Evolutionary conservation across 352 stramenopile species (phyloP).

Genomic region (Globisporangium nodosum): DNA sequence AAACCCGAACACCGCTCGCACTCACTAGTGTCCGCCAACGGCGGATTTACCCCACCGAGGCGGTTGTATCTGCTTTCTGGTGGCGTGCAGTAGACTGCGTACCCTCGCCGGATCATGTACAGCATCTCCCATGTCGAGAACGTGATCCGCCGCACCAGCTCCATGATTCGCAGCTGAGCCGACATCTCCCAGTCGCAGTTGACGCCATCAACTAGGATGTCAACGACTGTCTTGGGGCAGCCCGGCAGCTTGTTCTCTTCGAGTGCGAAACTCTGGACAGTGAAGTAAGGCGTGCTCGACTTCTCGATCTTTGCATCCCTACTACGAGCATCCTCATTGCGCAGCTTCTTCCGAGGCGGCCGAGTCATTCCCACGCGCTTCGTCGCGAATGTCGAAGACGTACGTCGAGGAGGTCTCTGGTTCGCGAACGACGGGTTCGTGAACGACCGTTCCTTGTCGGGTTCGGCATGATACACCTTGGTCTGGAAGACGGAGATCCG

Average conservation of each 20-base stretch:
- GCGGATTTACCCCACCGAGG: constrained; percentile 44
- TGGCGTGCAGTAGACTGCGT: constrained; percentile 43
- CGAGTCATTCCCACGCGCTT: background rate
- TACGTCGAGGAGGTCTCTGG: constrained; percentile 12
- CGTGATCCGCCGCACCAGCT: constrained; percentile 60
- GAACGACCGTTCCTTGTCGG: constrained; percentile 8
- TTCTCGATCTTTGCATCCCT: background rate
- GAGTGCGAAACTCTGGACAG: constrained; percentile 46
- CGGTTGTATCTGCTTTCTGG: constrained; percentile 59
- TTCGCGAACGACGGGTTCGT: constrained; percentile 11
- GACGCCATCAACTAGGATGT: constrained; percentile 57
- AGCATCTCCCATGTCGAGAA: constrained; percentile 78
- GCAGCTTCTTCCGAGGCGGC: background rate
- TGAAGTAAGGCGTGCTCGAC: constrained; percentile 32
- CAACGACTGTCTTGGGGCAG: constrained; percentile 47
- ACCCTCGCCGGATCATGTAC: constrained; percentile 52
- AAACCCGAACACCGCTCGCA: constrained; percentile 29
- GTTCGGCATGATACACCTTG: constrained; percentile 28
- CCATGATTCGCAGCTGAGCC: constrained; percentile 53
- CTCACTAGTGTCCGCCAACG: constrained; percentile 33
- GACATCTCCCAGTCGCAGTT: constrained; percentile 43
- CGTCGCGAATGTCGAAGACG: constrained; percentile 5
- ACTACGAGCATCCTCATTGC: background rate
- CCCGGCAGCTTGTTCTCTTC: constrained; percentile 53
- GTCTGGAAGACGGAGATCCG: constrained; percentile 44